Conservation (phyloP, 805 yeast species). For the Cyberlindnera mrakii region DNA sequence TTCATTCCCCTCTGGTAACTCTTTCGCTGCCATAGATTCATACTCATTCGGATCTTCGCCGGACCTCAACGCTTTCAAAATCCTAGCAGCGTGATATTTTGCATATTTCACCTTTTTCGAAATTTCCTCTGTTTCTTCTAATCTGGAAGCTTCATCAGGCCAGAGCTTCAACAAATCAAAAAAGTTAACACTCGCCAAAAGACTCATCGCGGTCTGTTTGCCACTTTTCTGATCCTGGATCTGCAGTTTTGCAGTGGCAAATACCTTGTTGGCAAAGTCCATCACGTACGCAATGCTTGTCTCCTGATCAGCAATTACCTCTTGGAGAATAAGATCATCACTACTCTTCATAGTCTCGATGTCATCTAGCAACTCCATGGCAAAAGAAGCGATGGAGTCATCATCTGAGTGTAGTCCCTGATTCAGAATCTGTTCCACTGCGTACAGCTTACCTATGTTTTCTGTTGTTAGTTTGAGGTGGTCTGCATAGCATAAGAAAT, state of each 20-base stretch:
- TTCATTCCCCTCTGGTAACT: neutral
- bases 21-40: neutral
- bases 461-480: neutral
- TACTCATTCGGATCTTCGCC: slow-evolving; percentile 57
- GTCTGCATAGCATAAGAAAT: neutral
- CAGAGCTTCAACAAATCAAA: slow-evolving; percentile 43
- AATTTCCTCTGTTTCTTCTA: slow-evolving; percentile 30
- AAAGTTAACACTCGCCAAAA: slow-evolving; percentile 51
- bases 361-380: slow-evolving; percentile 57
- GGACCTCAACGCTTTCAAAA: slow-evolving; percentile 39
- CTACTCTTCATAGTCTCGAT: slow-evolving; percentile 52
- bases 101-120: slow-evolving; percentile 47
- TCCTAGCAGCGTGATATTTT: slow-evolving; percentile 56
- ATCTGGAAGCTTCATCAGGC: slow-evolving; percentile 26
- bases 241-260: slow-evolving; percentile 46
- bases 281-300: slow-evolving; percentile 50
- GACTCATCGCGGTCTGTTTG: slow-evolving; percentile 42
- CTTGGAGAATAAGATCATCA: slow-evolving; percentile 31
- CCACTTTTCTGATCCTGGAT: slow-evolving; percentile 37
- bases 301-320: slow-evolving; percentile 52
- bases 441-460: slow-evolving; percentile 39
- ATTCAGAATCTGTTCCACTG: slow-evolving; percentile 65
- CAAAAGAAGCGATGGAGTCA: slow-evolving; percentile 51
- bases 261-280: slow-evolving; percentile 52
- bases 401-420: slow-evolving; percentile 52